Evolutionary conservation across 768 basidiomycete genomes (phyloP), one percentile per base, ranked within the genome.

Genomic region (Suillus americanus): DNA sequence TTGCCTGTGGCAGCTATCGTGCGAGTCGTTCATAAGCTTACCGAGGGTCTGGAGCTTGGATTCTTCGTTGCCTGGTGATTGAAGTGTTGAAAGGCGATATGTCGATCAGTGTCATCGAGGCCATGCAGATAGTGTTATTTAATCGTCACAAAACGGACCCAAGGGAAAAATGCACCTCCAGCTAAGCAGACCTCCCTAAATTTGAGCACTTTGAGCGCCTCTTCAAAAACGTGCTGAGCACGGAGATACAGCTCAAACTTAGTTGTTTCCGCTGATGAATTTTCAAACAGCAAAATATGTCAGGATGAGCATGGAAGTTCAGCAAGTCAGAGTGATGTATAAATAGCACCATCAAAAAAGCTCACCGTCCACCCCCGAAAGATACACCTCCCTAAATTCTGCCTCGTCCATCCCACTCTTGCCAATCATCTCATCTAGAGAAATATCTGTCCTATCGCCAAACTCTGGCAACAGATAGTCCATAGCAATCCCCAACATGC

Each of bases 221-320:
- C 95, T 6, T 86, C 81, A 74, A 89, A 86, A 60, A 94, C 91
- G 71, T 96, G 95, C 72, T 85, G 87, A 5, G 89, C 86, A 63
- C 95, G 86, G 68, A 89, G 89, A 81, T 91, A 93, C 18, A 96
- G 77, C 72, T 94, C 89, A 80, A 95, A 95, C 75, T 88, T 80
- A 1, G 85, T 86, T 14, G 92, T 87, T 75, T 95, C 89, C 45
- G 93, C 93, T 67, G 60, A 38, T 63, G 28, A 66, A 59, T 23
- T 28, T 25, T 20, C 38, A 30, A 59, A 20, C 9, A 30, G 18
- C 10, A 30, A 45, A 51, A 30, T 3, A 59, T 41, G 62, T 60
- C n/a, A 67, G 28, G 23, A 63, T 20, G 14, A 53, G 38, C n/a
- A 25, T 14, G 20, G 18, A 14, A 54, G 9, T 20, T 33, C 45